These are phyloP conservation scores for Verticillium albo-atrum DNA, from an alignment of 2,329 filamentous ascomycete species.

Conservation along the genomic window DNA sequence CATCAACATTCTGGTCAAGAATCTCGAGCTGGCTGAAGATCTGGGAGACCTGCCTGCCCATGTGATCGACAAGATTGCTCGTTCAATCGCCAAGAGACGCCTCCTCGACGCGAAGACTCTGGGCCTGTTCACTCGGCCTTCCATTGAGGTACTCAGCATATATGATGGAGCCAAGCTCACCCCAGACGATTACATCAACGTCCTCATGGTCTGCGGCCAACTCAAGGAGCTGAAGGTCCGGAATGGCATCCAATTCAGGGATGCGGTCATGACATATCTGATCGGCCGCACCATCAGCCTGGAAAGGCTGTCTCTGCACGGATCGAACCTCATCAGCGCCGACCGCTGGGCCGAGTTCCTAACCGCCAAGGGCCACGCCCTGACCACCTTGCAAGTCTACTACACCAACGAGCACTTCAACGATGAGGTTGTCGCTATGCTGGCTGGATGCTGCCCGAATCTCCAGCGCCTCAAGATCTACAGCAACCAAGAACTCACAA, in stretches of 20 bases:
- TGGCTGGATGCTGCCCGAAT: conserved; percentile 61
- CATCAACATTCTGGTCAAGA: conserved; percentile 58
- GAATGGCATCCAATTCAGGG: conserved; percentile 89
- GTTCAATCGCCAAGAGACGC: conserved; percentile 56
- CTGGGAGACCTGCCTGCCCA: conserved; percentile 54
- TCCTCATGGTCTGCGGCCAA: conserved; percentile 70
- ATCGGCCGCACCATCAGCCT: conserved; percentile 65
- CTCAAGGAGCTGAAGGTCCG: conserved; percentile 70
- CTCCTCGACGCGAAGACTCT: conserved; percentile 51
- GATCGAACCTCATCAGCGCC: conserved; percentile 78
- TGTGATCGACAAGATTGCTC: conserved; percentile 54
- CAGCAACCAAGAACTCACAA: conserved; percentile 71
- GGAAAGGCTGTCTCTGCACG: conserved; percentile 73
- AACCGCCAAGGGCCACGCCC: conserved; percentile 54
- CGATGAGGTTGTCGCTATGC: conserved; percentile 60
- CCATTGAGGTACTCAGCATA: conserved; percentile 45
- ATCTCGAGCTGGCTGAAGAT: conserved; percentile 58
- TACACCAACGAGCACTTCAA: conserved; percentile 80
- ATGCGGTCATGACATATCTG: conserved; percentile 77
- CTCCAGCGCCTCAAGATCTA: conserved; percentile 74
- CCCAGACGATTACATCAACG: conserved; percentile 71
- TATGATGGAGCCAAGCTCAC: conserved; percentile 62
- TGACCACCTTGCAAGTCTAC: conserved; percentile 72
- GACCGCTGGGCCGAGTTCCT: conserved; percentile 71
- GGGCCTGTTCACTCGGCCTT: conserved; percentile 51